Evolutionary conservation across 1,284 basidiomycete genomes (phyloP), one percentile per base, ranked within the genome.

Genomic region (Peniophora sp.): DNA sequence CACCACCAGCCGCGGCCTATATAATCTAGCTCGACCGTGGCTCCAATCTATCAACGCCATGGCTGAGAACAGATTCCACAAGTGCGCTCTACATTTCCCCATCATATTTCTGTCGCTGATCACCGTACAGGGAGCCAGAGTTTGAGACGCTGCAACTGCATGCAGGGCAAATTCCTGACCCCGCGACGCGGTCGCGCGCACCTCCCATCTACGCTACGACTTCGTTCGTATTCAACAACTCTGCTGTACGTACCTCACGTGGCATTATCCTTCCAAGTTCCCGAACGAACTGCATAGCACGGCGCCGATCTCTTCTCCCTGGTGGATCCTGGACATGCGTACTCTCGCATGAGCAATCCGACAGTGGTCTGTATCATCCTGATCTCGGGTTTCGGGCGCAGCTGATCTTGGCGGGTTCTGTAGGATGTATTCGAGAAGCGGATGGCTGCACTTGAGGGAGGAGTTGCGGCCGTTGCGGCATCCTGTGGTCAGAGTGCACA

Each of bases 61-160:
- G 27, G 27, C 27, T 32, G 27, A 32, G 27, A 32, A 32, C 27
- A 32, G 27, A 32, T 47, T 49, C 20, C 49, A 53, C 45, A 49
- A 39, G 53, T 54, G 41, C 14, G 17, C 22, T 12, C 6, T 12
- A 1, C 23, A 14, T 9, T 11, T 3, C 23, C 22, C 32, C 24
- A 12, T 10, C 8, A 15, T 15, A 14, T 20, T 10, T 12, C n/a
- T 23, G 14, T 47, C 34, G 23, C 47, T 45, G n/a, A 2, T 45
- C 24, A 15, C 15, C 2, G n/a, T 35, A 17, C 54, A 81, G 78
- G 66, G 72, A 75, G 55, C 83, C 83, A 46, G 85, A 89, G 62
- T 91, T 89, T 60, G 88, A 92, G 62, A 92, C 88, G 9, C 69
- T 91, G 50, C 87, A 91, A 69, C 73, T 93, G 34, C 92, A 93